Conservation (phyloP, 2,329 filamentous ascomycete species). For the Cytospora chrysosperma region DNA sequence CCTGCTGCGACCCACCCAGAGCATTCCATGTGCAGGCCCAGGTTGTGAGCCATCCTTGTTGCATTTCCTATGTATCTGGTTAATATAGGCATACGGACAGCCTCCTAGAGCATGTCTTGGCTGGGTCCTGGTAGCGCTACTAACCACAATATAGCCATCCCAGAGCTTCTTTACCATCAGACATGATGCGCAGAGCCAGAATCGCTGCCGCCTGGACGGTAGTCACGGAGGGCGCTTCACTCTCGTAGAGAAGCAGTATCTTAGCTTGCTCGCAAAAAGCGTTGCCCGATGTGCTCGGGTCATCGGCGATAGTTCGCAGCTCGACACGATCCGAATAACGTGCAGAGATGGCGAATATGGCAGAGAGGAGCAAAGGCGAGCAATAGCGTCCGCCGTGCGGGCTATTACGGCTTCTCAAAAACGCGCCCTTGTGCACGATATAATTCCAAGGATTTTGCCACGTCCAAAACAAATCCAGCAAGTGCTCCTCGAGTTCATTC, state of each 20-base stretch:
- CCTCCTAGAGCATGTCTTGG: too few relatives aligned
- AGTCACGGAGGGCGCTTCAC: slow-evolving; percentile 27
- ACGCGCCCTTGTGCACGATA: slow-evolving; percentile 28
- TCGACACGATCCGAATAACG: slow-evolving; percentile 29
- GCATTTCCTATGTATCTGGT: slow-evolving; percentile 25
- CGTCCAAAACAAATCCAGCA: slow-evolving; percentile 30
- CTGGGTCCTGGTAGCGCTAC: not conserved
- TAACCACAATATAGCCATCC: slow-evolving; percentile 29
- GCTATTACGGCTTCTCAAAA: slow-evolving; percentile 26
- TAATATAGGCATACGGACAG: too few relatives aligned
- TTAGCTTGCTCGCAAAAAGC: slow-evolving; percentile 28
- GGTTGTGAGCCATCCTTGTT: slow-evolving; percentile 30
- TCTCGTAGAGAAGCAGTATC: slow-evolving; percentile 27
- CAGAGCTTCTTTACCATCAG: slow-evolving; percentile 28
- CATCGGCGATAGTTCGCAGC: slow-evolving; percentile 24
- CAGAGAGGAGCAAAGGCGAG: slow-evolving; percentile 27
- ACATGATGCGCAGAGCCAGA: slow-evolving; percentile 26
- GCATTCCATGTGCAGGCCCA: slow-evolving; percentile 29
- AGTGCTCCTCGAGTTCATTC: slow-evolving; percentile 28
- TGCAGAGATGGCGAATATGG: slow-evolving; percentile 28
- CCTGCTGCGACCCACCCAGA: slow-evolving; percentile 21
- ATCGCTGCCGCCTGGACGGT: slow-evolving; percentile 29
- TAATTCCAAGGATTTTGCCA: slow-evolving; percentile 34
- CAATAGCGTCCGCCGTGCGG: slow-evolving; percentile 24
- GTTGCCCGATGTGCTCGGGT: slow-evolving; percentile 27